phyloP scores from a whole-genome alignment of 1,139 yeast species.

The Saccharomyces hybrid region DNA sequence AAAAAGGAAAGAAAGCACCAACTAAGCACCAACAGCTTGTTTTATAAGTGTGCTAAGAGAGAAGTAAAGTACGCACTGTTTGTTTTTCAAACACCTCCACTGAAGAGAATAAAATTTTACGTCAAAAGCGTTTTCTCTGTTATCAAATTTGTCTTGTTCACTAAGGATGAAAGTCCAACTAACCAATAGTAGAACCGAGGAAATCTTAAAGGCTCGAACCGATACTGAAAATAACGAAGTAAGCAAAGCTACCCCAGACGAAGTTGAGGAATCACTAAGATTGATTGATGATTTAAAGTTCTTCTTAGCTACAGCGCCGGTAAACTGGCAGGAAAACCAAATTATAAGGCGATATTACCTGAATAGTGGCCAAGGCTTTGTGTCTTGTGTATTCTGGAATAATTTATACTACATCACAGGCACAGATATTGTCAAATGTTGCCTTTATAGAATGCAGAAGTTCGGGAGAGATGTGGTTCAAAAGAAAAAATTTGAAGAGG shows the following conservation, averaged over 20 bases:
- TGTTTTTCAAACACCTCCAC: neutral
- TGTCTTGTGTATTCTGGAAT: constrained; percentile 89
- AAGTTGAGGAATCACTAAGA: constrained; percentile 1
- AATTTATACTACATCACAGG: constrained; percentile 87
- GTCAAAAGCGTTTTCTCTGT: neutral
- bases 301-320: constrained; percentile 88
- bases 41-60: neutral
- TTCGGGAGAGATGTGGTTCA: constrained; percentile 82
- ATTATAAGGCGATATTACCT: constrained; percentile 78
- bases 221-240: neutral
- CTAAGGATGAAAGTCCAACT: neutral
- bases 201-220: neutral
- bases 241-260: neutral
- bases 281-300: constrained; percentile 66
- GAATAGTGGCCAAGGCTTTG: constrained; percentile 83
- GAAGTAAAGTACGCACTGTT: neutral
- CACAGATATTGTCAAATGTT: constrained; percentile 89
- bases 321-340: constrained; percentile 86
- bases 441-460: constrained; percentile 81
- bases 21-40: neutral
- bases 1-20: neutral
- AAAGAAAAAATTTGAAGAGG: constrained; percentile 93
- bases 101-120: neutral
- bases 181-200: constrained; percentile 2
- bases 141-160: neutral